Conservation (phyloP, 164 flowering plant genomes). For the Berberis vulgaris region DNA sequence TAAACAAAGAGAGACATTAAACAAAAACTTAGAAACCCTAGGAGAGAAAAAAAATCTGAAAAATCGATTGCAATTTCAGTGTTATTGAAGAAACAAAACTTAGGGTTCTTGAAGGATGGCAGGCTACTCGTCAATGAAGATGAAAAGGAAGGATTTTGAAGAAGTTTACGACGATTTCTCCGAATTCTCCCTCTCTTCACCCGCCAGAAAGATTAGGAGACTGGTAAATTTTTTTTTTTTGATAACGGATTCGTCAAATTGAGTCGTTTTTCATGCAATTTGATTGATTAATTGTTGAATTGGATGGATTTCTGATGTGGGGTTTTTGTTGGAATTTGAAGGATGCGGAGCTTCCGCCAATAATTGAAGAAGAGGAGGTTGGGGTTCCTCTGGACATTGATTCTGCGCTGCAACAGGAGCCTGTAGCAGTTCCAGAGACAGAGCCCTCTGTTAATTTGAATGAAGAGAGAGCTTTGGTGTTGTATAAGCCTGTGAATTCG, state of each 20-base stretch:
- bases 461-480: conserved; percentile 65
- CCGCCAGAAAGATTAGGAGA: conserved; percentile 75
- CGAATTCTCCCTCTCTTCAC: conserved; percentile 79
- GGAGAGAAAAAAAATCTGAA: neutral
- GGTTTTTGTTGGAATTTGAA: conserved; percentile 6
- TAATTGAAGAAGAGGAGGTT: conserved; percentile 64
- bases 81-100: neutral
- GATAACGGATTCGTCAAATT: neutral
- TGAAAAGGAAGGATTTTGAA: conserved; percentile 66
- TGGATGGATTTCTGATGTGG: neutral
- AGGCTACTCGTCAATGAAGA: conserved; percentile 26
- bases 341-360: conserved; percentile 67
- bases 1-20: no score
- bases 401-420: conserved; percentile 8
- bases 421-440: conserved; percentile 13
- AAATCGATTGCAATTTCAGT: neutral
- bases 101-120: conserved; percentile 6
- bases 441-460: conserved; percentile 13
- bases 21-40: neutral
- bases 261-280: neutral
- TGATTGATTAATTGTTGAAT: neutral
- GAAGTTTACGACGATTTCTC: conserved; percentile 62
- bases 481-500: conserved; percentile 41
- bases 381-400: conserved; percentile 18
- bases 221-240: conserved; percentile 30